These are phyloP conservation scores for Isabelozyma rhagii DNA, from an alignment of 805 yeast species.

Conservation along the genomic window DNA sequence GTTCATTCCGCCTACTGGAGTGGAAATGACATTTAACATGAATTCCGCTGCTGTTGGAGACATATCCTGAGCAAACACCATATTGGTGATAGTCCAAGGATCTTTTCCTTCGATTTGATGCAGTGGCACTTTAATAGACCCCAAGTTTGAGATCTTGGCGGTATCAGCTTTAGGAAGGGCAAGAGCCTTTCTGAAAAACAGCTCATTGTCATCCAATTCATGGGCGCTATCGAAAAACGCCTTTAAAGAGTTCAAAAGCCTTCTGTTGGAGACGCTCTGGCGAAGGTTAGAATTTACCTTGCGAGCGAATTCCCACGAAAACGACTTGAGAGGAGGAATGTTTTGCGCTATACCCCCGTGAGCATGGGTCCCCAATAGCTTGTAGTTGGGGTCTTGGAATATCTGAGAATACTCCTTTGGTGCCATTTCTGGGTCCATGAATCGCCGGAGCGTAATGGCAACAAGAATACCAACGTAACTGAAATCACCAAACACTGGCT, in stretches of 20 bases:
- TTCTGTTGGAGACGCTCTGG: conserved; percentile 15
- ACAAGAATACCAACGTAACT: conserved; percentile 21
- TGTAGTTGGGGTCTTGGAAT: conserved; percentile 14
- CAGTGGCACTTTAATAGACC: conserved; percentile 21
- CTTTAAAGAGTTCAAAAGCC: conserved; percentile 19
- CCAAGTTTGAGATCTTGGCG: conserved; percentile 35
- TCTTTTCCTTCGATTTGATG: conserved; percentile 3
- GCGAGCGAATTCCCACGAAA: conserved; percentile 31
- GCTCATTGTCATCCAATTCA: conserved; percentile 10
- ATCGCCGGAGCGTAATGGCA: conserved; percentile 34
- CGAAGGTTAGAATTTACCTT: conserved; percentile 15
- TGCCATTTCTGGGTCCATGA: conserved; percentile 9
- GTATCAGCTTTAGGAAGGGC: conserved; percentile 28
- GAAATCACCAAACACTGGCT: conserved; percentile 23
- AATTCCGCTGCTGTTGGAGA: conserved; percentile 34
- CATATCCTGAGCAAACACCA: conserved; percentile 36
- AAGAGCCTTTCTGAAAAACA: conserved; percentile 18
- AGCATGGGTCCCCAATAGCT: conserved; percentile 31
- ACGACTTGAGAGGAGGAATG: conserved; percentile 26
- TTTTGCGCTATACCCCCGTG: conserved; percentile 28
- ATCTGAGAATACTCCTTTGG: conserved; percentile 13
- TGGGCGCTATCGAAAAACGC: conserved; percentile 14
- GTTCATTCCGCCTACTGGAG: conserved; percentile 31
- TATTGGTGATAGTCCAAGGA: conserved; percentile 25
- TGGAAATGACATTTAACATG: conserved; percentile 27